Base-by-base conservation (phyloP, 768 basidiomycete species). In the Hygrophoropsis aurantiaca region DNA sequence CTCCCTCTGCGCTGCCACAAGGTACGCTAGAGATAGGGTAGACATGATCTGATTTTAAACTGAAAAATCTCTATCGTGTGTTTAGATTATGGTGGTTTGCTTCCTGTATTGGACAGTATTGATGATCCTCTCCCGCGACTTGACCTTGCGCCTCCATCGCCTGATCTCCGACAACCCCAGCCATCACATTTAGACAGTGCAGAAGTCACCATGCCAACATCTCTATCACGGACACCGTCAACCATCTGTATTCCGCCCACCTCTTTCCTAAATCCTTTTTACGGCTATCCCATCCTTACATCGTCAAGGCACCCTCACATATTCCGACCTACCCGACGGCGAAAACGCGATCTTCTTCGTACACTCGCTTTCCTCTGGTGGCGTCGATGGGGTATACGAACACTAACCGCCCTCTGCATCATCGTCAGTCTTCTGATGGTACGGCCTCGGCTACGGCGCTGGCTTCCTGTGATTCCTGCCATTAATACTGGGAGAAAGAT, bases 261-360 rank as follows among this genome's bases (percentile, higher is more conserved):
- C 24, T 88, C 87, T 21, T 59, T 69, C 30, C 65, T 79, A 33
- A 90, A 88, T 52, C 88, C 88, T 1, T 89, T 83, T 65, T 90
- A 79, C 52, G 87, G 87, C 3, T 89, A 90, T 58, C 84, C 87
- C 5, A 72, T 74, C 11, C 25, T 54, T 33, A 34, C 71, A 5
- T 60, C 63, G 55, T 47, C 62, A 56, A 39, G 57, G 19, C 42
- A 39, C 7, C 66, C 74, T 13, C 67, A 74, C 41, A 64, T 69
- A 13, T 71, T 85, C 52, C 75, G 73, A 30, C 74, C 81, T 60
- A 84, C 84, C 32, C 85, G 82, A 26, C 77, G 79, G 47, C 78
- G 87, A 44, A 85, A 84, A 51, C 77, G 84, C 54, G 86, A 88
- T 60, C 74, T 90, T 20, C 58, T 74, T 18, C 73, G 73, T 35